Percentiles rank a stretch among this genome's conserved stretches.
Evolutionary conservation across 208 protist species (phyloP).

Genomic region (Leishmania aethiopica): DNA sequence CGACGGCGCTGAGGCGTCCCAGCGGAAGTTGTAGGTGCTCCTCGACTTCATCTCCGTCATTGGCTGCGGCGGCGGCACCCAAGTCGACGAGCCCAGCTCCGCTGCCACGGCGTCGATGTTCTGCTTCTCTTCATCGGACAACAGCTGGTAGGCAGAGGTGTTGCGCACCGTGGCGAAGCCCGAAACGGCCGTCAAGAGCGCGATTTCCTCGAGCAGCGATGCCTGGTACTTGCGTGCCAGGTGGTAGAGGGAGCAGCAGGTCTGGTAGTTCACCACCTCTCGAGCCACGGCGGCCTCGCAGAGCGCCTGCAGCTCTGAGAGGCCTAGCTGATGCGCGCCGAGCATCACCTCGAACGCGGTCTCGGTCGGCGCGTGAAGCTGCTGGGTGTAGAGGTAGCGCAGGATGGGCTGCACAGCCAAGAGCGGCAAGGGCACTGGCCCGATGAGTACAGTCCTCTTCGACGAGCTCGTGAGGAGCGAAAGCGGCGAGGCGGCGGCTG

Average conservation of each 20-base stretch:
- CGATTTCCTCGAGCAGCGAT: constrained; percentile 74
- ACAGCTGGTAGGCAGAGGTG: constrained; percentile 40
- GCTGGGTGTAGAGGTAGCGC: constrained; percentile 75
- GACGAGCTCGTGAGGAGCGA: constrained; percentile 34
- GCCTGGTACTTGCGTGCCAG: constrained; percentile 69
- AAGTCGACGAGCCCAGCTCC: constrained; percentile 62
- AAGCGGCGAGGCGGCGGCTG: constrained; percentile 22
- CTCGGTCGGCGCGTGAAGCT: constrained; percentile 52
- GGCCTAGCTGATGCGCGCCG: constrained; percentile 59
- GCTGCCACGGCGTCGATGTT: constrained; percentile 65
- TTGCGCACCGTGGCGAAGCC: constrained; percentile 66
- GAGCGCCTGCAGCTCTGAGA: constrained; percentile 65
- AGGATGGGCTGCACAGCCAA: constrained; percentile 66
- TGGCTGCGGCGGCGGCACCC: constrained; percentile 63
- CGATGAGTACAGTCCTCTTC: constrained; percentile 69
- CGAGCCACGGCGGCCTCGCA: constrained; percentile 79
- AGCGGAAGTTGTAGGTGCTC: constrained; percentile 52
- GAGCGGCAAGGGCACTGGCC: constrained; percentile 68
- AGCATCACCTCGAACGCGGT: constrained; percentile 68
- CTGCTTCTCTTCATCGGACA: constrained; percentile 53
- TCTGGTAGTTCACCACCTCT: constrained; percentile 84
- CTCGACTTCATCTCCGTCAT: constrained; percentile 51
- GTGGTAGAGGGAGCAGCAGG: constrained; percentile 74
- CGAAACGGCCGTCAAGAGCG: constrained; percentile 70
- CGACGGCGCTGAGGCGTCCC: constrained; percentile 26